Conservation (phyloP, 23 red algal species). For the Gracilaria domingensis region DNA sequence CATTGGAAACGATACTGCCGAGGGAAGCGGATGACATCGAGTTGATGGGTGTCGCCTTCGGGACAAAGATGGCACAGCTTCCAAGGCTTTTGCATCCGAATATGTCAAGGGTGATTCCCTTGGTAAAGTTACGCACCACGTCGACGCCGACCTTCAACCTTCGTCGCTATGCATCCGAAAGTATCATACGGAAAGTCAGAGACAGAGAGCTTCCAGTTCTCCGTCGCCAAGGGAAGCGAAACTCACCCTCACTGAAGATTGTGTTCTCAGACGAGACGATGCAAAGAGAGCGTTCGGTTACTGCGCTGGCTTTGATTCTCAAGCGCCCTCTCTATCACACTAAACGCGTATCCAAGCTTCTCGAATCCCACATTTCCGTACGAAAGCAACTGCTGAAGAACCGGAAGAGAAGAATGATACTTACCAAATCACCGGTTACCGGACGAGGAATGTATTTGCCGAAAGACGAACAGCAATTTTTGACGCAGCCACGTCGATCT, state of each 20-base stretch:
- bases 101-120: neutral
- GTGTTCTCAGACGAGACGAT: constrained; percentile 4
- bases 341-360: neutral
- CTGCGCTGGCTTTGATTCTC: neutral
- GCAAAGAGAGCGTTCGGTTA: neutral
- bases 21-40: no score
- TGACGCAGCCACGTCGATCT: neutral
- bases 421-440: neutral
- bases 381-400: neutral
- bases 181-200: neutral
- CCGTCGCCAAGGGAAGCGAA: neutral
- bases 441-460: neutral
- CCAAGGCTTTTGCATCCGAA: neutral
- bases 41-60: no score
- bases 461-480: neutral
- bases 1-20: no score
- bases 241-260: neutral
- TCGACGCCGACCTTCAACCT: neutral
- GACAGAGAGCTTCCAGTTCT: neutral
- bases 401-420: neutral
- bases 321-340: neutral
- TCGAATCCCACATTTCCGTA: neutral
- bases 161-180: constrained; percentile 2
- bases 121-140: neutral
- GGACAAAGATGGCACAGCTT: neutral